Evolutionary conservation across 2,329 filamentous ascomycete species (phyloP), one percentile per base, ranked within the genome.

Genomic region (Fusarium neocosmosporiellum): DNA sequence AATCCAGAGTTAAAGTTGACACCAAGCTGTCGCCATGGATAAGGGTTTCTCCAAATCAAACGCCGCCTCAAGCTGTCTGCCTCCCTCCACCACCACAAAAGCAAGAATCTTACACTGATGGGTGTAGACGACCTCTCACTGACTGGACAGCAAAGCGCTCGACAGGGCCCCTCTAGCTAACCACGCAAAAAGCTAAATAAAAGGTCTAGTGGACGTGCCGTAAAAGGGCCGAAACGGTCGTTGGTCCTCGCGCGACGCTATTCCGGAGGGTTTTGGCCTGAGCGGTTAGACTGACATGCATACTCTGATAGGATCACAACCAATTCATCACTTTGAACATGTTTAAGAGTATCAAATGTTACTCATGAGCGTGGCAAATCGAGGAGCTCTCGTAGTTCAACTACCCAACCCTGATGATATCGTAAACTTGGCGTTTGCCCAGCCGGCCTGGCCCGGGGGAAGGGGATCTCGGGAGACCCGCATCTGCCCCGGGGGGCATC

Each of bases 371-470:
- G 43, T 48, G 43, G 43, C 43, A 48, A 48, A 48, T 29, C 24
- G 8, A 48, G 9, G 27, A 48, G 22, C 1, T 48, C 1, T 48
- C 14, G 1, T 48, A 48, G 41, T 43, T 24, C 20, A 43, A 22
- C 7, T 22, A 3, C 20, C 39, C 24, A 50, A 2, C 16, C 43
- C 18, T 48, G 27, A 50, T 5, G 14, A 50, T 13, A 53, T 18
- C 3, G n/a, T 13, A n/a, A 22, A 62, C 39, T 33, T 36, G n/a
- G 65, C 62, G 54, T 31, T 54, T 63, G 70, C 70, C 70, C 62
- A 72, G 70, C 50, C 71, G 71, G 71, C 69, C 63, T 72, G 60
- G 59, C 67, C 71, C 71, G 71, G 71, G 37, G 37, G 41, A 31
- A 24, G 18, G 33, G 27, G 36, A 46, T 69, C 50, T 34, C 53